These are phyloP conservation scores for Boletus sp. DNA, from an alignment of 1,284 basidiomycete genomes.

Conservation along the genomic window DNA sequence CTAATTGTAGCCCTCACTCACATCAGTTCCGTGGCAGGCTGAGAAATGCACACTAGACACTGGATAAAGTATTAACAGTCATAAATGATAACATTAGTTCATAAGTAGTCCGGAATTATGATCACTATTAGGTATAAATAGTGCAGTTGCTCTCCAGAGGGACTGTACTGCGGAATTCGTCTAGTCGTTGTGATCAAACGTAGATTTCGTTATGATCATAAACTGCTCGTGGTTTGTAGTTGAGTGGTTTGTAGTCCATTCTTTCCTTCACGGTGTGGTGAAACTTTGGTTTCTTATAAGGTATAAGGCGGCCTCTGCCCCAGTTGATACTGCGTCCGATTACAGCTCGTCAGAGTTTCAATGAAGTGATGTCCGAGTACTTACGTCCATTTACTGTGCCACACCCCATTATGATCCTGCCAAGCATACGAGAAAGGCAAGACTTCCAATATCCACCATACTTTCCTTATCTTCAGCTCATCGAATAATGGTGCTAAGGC, in stretches of 20 bases:
- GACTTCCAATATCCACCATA: conserved; percentile 33
- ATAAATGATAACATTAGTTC: too few relatives aligned
- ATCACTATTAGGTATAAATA: background rate
- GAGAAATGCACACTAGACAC: background rate
- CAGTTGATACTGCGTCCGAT: conserved; percentile 24
- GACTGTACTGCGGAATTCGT: background rate
- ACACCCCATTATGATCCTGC: conserved; percentile 29
- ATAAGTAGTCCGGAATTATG: background rate
- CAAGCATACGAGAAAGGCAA: conserved; percentile 24
- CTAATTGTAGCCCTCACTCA: too few relatives aligned
- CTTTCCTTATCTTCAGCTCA: conserved; percentile 11
- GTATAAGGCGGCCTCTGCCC: conserved; percentile 30
- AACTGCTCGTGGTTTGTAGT: conserved; percentile 28
- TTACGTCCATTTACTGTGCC: conserved; percentile 29
- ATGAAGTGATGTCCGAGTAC: background rate
- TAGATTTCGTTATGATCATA: conserved; percentile 22
- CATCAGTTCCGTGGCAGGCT: too few relatives aligned
- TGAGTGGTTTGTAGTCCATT: conserved; percentile 22
- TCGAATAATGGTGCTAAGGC: conserved; percentile 31
- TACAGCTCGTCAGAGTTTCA: conserved; percentile 2
- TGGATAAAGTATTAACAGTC: too few relatives aligned
- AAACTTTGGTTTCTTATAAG: conserved; percentile 24
- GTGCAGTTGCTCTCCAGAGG: background rate
- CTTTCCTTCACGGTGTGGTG: conserved; percentile 33
- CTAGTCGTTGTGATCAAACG: conserved; percentile 20